A percentile compares a stretch with the other conserved stretches of the same genome.
phyloP scores from a whole-genome alignment of 345 rosid genomes.

The Noccaea bulbosa region DNA sequence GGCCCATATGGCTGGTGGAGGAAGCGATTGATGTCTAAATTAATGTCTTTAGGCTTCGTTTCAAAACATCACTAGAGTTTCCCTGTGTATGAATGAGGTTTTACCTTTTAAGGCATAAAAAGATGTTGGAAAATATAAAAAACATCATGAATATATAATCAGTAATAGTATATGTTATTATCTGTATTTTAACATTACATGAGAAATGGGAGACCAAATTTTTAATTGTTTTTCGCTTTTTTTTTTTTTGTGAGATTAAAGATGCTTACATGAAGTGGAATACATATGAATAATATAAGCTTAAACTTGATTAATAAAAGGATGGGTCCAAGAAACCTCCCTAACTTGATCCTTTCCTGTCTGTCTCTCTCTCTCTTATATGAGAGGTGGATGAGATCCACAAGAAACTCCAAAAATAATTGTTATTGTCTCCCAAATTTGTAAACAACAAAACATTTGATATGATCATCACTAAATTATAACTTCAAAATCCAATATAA shows the following conservation, averaged over 20 bases:
- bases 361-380: constrained; percentile 26
- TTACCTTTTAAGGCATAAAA: background rate
- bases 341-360: constrained; percentile 33
- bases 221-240: background rate
- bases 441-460: constrained; percentile 17
- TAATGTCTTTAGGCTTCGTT: background rate
- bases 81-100: background rate
- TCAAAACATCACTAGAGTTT: background rate
- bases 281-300: constrained; percentile 12
- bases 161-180: background rate
- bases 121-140: background rate
- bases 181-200: background rate
- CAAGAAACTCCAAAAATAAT: constrained; percentile 37
- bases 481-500: constrained; percentile 8
- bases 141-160: background rate
- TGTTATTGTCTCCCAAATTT: constrained; percentile 4
- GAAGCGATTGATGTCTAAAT: constrained; percentile 40
- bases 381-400: constrained; percentile 45
- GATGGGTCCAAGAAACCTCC: constrained; percentile 44
- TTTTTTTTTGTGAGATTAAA: background rate
- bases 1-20: constrained; percentile 67
- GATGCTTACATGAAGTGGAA: constrained; percentile 8
- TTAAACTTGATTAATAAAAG: constrained; percentile 3
- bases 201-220: background rate
- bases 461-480: constrained; percentile 8